Conservation (phyloP, 164 flowering plant species). For the Nymphaea colorata region DNA sequence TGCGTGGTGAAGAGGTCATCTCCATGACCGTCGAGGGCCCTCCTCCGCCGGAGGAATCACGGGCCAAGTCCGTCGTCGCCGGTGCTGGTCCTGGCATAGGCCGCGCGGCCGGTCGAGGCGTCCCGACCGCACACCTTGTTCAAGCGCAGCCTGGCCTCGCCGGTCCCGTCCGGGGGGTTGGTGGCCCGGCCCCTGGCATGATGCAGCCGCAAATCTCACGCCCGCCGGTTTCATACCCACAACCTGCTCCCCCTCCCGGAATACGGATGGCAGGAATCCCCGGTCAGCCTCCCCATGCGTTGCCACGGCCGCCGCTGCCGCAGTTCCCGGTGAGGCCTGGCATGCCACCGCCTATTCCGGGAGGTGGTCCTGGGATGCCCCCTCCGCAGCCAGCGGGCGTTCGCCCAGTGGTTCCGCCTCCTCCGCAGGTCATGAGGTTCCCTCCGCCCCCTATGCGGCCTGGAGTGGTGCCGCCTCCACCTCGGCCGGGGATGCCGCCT, state of each 20-base stretch:
- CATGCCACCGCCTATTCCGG: conserved; percentile 13
- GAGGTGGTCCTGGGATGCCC: conserved; percentile 30
- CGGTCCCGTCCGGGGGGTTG: conserved; percentile 86
- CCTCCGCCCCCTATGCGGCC: conserved; percentile 25
- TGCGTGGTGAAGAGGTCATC: conserved; percentile 91
- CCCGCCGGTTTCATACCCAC: conserved; percentile 51
- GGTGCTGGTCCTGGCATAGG: conserved; percentile 84
- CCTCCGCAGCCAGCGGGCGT: conserved; percentile 29
- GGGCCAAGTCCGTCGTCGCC: conserved; percentile 61
- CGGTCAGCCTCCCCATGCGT: conserved; percentile 34
- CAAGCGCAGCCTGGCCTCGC: conserved; percentile 94
- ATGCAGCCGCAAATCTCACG: conserved; percentile 94
- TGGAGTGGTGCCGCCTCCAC: conserved; percentile 36
- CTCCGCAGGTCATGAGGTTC: conserved; percentile 57
- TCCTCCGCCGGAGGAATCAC: conserved; percentile 93
- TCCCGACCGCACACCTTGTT: conserved; percentile 57
- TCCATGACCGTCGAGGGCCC: conserved; percentile 99
- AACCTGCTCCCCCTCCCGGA: conserved; percentile 53
- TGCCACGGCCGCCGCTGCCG: conserved; percentile 41
- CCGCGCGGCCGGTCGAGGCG: conserved; percentile 82
- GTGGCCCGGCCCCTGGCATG: conserved; percentile 96
- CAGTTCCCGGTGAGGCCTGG: not conserved
- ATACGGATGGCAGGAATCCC: conserved; percentile 37
- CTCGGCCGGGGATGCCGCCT: conserved; percentile 70
- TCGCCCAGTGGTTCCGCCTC: conserved; percentile 23